Evolutionary conservation across 768 basidiomycete genomes (phyloP), one percentile per base, ranked within the genome.

Genomic region (Mycena haematopus): DNA sequence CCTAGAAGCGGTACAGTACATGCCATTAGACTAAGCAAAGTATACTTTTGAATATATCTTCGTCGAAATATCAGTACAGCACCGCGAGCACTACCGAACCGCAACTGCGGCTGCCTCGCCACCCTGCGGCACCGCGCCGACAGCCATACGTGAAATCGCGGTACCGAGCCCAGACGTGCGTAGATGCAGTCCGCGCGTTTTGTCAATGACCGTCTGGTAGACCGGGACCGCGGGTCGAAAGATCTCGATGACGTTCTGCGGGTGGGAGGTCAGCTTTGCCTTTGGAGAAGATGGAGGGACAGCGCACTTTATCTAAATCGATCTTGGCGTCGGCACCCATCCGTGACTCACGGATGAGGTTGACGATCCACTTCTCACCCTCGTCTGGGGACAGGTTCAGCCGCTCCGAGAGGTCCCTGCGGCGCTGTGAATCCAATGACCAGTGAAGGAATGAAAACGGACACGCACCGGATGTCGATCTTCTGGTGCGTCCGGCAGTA

Each of bases 341-440:
- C 49, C 95, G 86, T 7, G 96, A 96, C 77, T 99, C 97, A 35
- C 97, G 88, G 70, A 99, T 97, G 64, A 99, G 90, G 80, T 99
- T 98, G 70, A 99, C 97, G 65, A 99, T 96, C 96, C 96, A 99
- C 71, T 96, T 96, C 74, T 99, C 97, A 53, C 96, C 97, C 72
- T 99, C 97, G 67, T 95, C 95, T 44, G 83, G 86, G n/a, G 92
- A 89, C 51, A 99, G 84, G 75, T 98, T 98, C 15, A 99, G 83
- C 10, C 96, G 88, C 70, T 93, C 90, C 10, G 96, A 97, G 14
- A 99, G 85, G 71, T 97, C 94, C 62, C 95, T 95, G 65, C 25
- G 19, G 11, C 0, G 19, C 24, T 33, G 51, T 54, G 11, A 56
- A 21, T 10, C 19, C 29, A 9, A 6, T 24, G 19, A 42, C 13